A percentile compares a stretch with the other conserved stretches of the same genome.
These are phyloP conservation scores for Basipetospora chlamydospora DNA, from an alignment of 2,329 filamentous ascomycete genomes.

Conservation along the genomic window DNA sequence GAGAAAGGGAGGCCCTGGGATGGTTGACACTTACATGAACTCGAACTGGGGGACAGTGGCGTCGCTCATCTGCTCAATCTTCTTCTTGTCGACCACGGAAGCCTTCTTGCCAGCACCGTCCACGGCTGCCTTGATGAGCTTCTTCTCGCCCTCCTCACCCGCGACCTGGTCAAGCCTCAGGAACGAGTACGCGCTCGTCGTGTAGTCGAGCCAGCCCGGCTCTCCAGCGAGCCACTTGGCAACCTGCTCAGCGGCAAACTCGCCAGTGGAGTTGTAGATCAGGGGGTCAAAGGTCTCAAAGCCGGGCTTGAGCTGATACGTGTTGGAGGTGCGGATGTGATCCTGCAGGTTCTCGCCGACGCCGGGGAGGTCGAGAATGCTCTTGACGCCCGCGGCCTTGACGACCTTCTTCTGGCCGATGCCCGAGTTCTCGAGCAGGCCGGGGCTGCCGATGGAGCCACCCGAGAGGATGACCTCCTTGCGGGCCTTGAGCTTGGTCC, in stretches of 20 bases:
- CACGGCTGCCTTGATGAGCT: constrained; percentile 18
- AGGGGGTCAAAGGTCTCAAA: constrained; percentile 14
- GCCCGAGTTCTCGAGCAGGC: constrained; percentile 19
- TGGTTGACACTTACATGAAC: no score
- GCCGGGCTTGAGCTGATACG: constrained; percentile 22
- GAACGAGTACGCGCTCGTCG: constrained; percentile 23
- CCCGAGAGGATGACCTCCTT: constrained; percentile 16
- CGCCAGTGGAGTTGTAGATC: constrained; percentile 13
- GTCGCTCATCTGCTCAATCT: constrained; percentile 22
- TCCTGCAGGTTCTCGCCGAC: constrained; percentile 35
- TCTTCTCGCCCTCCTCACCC: constrained; percentile 14
- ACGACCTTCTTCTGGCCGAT: constrained; percentile 20
- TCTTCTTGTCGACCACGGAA: constrained; percentile 20
- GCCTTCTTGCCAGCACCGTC: constrained; percentile 15
- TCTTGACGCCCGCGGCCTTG: constrained; percentile 19
- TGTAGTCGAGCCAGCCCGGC: constrained; percentile 23
- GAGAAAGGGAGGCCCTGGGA: no score
- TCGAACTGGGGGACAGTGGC: constrained; percentile 13
- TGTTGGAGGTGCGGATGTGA: constrained; percentile 19
- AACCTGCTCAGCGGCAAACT: background rate
- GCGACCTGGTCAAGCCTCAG: constrained; percentile 24
- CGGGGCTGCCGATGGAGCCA: constrained; percentile 9
- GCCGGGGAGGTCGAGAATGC: constrained; percentile 25
- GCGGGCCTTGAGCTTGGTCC: constrained; percentile 23
- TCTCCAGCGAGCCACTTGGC: constrained; percentile 9